Conservation (phyloP, 306 rosid genomes). For the Cucurbita maxima region DNA sequence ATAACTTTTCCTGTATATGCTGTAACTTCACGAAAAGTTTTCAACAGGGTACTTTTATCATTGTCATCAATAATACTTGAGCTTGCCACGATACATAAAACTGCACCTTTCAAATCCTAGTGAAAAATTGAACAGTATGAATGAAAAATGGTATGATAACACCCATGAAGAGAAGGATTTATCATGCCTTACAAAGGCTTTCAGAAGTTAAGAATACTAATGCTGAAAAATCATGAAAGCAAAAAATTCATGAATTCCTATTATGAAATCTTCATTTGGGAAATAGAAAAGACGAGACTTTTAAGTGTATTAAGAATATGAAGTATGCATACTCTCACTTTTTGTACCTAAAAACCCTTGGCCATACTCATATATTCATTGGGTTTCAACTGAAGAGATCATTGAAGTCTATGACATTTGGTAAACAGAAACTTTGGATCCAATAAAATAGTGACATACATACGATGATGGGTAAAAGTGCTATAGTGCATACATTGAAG, state of each 20-base stretch:
- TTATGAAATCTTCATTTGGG: background rate
- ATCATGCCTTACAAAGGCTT: background rate
- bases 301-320: background rate
- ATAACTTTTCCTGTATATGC: conserved; percentile 43
- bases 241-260: background rate
- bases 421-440: background rate
- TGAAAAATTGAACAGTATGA: background rate
- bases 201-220: background rate
- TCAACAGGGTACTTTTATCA: conserved; percentile 33
- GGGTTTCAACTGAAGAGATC: background rate
- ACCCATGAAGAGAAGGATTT: background rate
- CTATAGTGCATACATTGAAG: background rate
- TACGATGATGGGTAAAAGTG: background rate
- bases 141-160: background rate
- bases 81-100: conserved; percentile 59
- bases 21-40: conserved; percentile 50
- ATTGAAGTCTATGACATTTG: background rate
- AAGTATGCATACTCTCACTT: background rate
- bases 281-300: background rate
- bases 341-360: background rate
- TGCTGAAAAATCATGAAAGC: background rate
- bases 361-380: background rate
- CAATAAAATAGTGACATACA: background rate
- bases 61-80: conserved; percentile 29
- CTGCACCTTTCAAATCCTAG: conserved; percentile 52